Conservation (phyloP, 2,329 filamentous ascomycete genomes). For the Orbilia brochopaga region DNA sequence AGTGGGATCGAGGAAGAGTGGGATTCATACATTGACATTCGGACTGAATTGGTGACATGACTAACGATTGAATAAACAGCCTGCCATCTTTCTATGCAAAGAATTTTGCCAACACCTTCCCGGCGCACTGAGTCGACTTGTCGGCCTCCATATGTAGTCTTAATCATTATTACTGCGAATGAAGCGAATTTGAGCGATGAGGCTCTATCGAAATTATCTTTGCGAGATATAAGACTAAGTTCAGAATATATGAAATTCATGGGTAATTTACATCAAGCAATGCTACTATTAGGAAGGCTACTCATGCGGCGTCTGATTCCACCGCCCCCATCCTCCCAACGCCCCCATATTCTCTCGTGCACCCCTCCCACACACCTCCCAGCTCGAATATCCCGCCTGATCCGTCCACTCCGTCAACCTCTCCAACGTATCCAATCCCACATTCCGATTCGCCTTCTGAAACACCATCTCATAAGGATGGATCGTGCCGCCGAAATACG, state of each 20-base stretch:
- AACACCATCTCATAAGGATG: slow-evolving; percentile 47
- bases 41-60: neutral
- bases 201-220: too few relatives aligned
- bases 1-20: neutral
- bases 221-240: too few relatives aligned
- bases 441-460: slow-evolving; percentile 33
- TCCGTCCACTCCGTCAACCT: slow-evolving; percentile 32
- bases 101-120: neutral
- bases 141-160: neutral
- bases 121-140: neutral
- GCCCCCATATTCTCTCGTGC: neutral
- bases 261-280: too few relatives aligned
- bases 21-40: too few relatives aligned
- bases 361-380: slow-evolving; percentile 30
- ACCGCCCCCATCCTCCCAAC: slow-evolving; percentile 32
- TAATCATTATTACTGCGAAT: neutral
- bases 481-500: slow-evolving; percentile 23
- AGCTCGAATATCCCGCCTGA: slow-evolving; percentile 30
- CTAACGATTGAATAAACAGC: neutral
- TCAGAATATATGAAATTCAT: too few relatives aligned
- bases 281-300: too few relatives aligned
- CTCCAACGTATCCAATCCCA: slow-evolving; percentile 4
- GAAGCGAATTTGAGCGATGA: too few relatives aligned
- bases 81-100: neutral
- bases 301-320: slow-evolving; percentile 2